phyloP scores from a whole-genome alignment of 1,284 basidiomycete species.

The Irpex sp. region DNA sequence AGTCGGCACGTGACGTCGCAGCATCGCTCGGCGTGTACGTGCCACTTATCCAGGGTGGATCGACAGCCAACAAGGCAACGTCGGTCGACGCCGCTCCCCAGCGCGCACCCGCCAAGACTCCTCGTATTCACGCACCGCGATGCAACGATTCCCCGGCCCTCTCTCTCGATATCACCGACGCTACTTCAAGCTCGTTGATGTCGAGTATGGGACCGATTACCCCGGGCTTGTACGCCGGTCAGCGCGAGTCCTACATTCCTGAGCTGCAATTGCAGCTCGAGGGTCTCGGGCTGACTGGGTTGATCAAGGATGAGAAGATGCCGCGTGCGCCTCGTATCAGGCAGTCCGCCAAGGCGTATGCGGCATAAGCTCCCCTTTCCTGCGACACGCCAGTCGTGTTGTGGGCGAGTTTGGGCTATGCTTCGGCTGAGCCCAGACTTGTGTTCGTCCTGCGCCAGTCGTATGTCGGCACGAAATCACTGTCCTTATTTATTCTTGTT shows the following conservation, averaged over 20 bases:
- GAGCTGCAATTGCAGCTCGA: background rate
- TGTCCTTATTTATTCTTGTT: background rate
- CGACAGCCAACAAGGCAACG: background rate
- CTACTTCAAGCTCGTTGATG: conserved; percentile 1
- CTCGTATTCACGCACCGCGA: background rate
- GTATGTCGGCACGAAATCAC: background rate
- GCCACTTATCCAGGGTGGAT: background rate
- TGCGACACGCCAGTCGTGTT: background rate
- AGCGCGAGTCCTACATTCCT: background rate
- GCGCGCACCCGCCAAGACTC: background rate
- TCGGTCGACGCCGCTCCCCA: background rate
- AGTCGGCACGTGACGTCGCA: conserved; percentile 10
- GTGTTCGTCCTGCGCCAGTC: background rate
- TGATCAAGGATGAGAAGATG: conserved; percentile 1
- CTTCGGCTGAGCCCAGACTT: background rate
- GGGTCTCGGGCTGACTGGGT: background rate
- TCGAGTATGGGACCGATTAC: conserved; percentile 5
- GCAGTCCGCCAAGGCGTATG: background rate
- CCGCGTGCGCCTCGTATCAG: background rate
- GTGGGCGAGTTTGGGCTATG: background rate
- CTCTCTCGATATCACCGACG: background rate
- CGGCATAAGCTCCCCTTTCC: background rate
- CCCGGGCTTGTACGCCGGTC: background rate
- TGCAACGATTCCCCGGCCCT: background rate
- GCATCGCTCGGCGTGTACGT: conserved; percentile 8